Evolutionary conservation across 164 flowering plant genomes (phyloP).

Genomic region (Chimonanthus praecox): DNA sequence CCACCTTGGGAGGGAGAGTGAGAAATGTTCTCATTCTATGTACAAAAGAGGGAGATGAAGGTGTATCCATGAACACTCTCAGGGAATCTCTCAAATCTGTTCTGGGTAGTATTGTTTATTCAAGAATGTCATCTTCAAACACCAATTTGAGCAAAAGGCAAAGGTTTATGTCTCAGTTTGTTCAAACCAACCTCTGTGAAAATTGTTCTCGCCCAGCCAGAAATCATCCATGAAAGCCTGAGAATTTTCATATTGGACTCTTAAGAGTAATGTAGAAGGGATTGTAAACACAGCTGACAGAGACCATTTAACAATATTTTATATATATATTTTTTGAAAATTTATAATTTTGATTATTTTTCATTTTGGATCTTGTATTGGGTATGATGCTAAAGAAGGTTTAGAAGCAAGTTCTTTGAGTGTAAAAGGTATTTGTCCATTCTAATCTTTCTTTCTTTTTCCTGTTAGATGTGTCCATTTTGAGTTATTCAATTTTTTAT

Average conservation of each 20-base stretch:
- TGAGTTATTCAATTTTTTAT: no score
- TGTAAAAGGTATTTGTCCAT: no score
- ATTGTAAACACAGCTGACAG: background rate
- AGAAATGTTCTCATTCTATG: constrained; percentile 40
- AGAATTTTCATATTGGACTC: background rate
- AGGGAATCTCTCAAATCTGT: constrained; percentile 34
- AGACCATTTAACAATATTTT: background rate
- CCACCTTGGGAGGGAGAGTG: constrained; percentile 54
- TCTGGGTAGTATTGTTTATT: constrained; percentile 34
- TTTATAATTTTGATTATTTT: no score
- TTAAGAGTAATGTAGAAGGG: background rate
- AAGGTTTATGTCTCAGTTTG: background rate
- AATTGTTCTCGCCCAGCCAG: no score
- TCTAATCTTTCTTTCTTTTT: no score
- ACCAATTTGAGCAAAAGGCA: background rate
- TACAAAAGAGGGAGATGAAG: constrained; percentile 12
- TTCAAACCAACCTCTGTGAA: background rate
- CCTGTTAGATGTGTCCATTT: no score
- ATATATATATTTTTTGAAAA: no score
- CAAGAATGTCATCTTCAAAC: constrained; percentile 6
- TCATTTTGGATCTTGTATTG: no score
- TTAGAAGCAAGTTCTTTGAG: no score
- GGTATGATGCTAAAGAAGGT: no score
- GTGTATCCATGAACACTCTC: constrained; percentile 21
- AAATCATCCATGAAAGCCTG: background rate